Evolutionary conservation across 1,139 yeast species (phyloP), one percentile per base, ranked within the genome.

Genomic region (Kluyveromyces sp.): DNA sequence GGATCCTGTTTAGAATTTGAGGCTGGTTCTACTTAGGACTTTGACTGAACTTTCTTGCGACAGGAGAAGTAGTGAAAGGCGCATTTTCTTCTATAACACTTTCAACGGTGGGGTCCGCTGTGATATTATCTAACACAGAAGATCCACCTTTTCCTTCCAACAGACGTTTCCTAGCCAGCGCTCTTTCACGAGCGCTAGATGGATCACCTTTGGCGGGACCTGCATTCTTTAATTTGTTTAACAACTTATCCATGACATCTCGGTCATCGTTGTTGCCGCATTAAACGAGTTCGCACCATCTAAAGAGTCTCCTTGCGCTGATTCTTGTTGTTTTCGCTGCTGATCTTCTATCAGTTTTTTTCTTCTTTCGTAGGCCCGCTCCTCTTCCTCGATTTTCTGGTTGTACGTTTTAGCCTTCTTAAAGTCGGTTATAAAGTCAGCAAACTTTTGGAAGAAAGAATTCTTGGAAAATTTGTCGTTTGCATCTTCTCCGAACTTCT

Each of bases 181-280:
- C 96, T 50, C 94, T 73, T 57, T 88, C 80, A 55, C 95, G 71
- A 0, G 96, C 95, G 5, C 92, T 79, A 1, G 85, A 69, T 0
- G 94, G 81, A 59, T 86, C 94, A 3, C 87, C 81, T 54, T 78
- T 78, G 4, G 79, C 54, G 15, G 88, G 83, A 0, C 87, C 89
- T 0, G 85, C 83, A 34, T 85, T 84, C 60, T 83, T 82, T 57
- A 84, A 72, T 58, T 81, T 81, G 57, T 83, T 87, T 50, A 84
- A 69, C 39, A 84, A 70, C 31, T 83, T 76, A 63, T 84, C 94
- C 86, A 84, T 82, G 37, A 83, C 87, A 47, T 78, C 83, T 46
- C 67, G 57, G 29, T 60, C 60, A 15, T 41, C 43, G 35, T 74
- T 25, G 53, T 60, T 15, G 61, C 70, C 3, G 58, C 60, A 15